Base-by-base conservation (phyloP, 805 yeast genomes). In the Myxozyma melibiosi region DNA sequence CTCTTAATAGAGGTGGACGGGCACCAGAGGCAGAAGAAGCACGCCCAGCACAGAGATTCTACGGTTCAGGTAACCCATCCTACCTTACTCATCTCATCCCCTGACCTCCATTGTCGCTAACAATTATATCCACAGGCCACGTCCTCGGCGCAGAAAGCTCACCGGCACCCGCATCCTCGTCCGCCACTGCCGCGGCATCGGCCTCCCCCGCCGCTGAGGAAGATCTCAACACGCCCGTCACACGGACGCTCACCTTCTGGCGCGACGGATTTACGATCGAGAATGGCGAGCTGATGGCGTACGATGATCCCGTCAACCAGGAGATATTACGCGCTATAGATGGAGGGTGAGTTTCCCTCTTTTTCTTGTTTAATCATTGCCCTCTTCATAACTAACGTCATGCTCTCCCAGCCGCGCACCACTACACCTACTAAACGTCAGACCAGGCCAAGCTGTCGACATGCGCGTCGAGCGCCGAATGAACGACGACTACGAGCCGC, bases 241-340 rank as follows among this genome's bases (percentile, higher is more conserved):
- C 80, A 16, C 80, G 98, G 68, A 87, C 87, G 41, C 86, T 94
- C 61, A 89, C 96, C 0, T 92, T 94, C 71, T 94, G 99, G 99
- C 86, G 84, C 65, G 92, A 94, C 67, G 99, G 99, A 1, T 94
- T 94, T 73, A 89, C 90, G 61, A 90, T 94, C 25, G 98, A 94
- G 31, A 96, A 91, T 47, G 98, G 98, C 1, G 82, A 82, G 24
- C 78, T 94, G 54, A 85, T 81, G 70, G 78, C 94, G 57, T 94
- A 90, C 70, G 97, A 92, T 67, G 98, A 94, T 70, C 96, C 96
- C 4, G 83, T 80, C n/a, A 94, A 92, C 70, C 84, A 84, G 46
- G 80, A 79, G 42, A 86, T 88, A 63, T 76, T 94, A 66, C 80
- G 84, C 62, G 94, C 91, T 64, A 79, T 94, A 72, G 87, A 88